Evolutionary conservation across 176 grass and related monocot species (phyloP).

Genomic region (Hordeum marinum): DNA sequence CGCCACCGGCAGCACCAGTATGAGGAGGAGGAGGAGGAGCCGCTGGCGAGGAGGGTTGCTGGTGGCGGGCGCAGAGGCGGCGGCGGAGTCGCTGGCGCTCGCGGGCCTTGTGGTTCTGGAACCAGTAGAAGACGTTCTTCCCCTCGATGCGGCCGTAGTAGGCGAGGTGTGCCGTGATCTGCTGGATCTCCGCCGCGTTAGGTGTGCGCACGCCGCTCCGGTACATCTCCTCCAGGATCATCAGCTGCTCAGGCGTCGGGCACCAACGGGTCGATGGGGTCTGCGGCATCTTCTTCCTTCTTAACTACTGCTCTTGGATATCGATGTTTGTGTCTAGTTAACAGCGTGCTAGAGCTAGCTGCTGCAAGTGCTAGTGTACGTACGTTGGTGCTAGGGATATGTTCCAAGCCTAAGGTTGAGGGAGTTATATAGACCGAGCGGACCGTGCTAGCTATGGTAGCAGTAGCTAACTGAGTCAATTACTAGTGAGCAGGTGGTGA

Average conservation of each 20-base stretch:
- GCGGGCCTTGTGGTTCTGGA: conserved; percentile 94
- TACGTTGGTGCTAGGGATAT: neutral
- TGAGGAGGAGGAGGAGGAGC: neutral
- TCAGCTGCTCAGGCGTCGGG: conserved; percentile 82
- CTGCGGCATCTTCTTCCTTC: conserved; percentile 52
- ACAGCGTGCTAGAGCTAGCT: neutral
- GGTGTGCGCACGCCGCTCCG: conserved; percentile 69
- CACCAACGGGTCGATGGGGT: conserved; percentile 83
- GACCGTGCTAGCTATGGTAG: neutral
- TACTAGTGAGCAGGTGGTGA: neutral
- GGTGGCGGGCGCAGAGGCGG: conserved; percentile 58
- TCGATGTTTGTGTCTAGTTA: conserved; percentile 1
- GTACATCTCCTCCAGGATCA: conserved; percentile 92
- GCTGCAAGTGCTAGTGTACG: neutral
- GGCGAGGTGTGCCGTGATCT: conserved; percentile 78
- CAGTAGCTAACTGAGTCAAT: neutral
- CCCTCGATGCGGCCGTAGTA: conserved; percentile 90
- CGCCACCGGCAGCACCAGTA: neutral
- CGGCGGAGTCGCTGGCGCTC: conserved; percentile 73
- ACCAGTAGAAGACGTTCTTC: conserved; percentile 97
- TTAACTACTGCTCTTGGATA: neutral
- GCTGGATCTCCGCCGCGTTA: conserved; percentile 79
- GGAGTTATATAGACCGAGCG: conserved; percentile 5
- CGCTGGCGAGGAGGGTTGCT: conserved; percentile 4
- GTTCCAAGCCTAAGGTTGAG: neutral